Evolutionary conservation across 169 alveolate genomes (phyloP), one percentile per base, ranked within the genome.

Genomic region (Eimeria necatrix): DNA sequence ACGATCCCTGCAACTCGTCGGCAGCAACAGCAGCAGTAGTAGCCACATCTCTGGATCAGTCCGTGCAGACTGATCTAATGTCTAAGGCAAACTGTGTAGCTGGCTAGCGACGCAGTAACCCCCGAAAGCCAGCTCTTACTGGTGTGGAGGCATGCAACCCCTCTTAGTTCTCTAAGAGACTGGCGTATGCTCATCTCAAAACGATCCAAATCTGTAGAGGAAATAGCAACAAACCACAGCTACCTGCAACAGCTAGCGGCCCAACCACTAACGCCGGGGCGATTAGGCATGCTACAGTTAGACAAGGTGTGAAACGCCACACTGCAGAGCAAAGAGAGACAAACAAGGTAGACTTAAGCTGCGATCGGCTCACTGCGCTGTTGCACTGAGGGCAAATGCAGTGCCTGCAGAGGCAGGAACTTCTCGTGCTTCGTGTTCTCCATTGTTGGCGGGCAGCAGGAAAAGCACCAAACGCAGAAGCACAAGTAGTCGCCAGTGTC

Each of bases 391-490:
- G 87, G 61, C 61, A 76, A 12, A n/a, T 76, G 87, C 22, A 76
- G 87, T 60, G 26, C 64, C 87, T 76, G 41, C 26, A 76, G 87
- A 14, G 87, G 87, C 64, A 76, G 87, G 87, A 76, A 48, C 32
- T 26, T 60, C 48, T 26, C 61, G 14, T 71, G 83, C 83, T 26
- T 10, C 68, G 22, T 18, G 22, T 10, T n/a, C n/a, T 68, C 78
- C 32, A 12, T 68, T n/a, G 78, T 24, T 18, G 78, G 87, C 53
- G 52, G 51, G 16, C 83, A 71, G 48, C 87, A 32, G 87, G 22
- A 76, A n/a, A 56, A 46, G 41, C 87, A 76, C 26, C 87, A 32
- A 24, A 5, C 9, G 87, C 46, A 76, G 87, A 22, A 48, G 87
- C 61, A 4, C 61, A 64, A 4, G 61, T 48, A 22, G 83, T n/a